phyloP scores from a whole-genome alignment of 2,329 filamentous ascomycete genomes.

The Orbilia quercus region DNA sequence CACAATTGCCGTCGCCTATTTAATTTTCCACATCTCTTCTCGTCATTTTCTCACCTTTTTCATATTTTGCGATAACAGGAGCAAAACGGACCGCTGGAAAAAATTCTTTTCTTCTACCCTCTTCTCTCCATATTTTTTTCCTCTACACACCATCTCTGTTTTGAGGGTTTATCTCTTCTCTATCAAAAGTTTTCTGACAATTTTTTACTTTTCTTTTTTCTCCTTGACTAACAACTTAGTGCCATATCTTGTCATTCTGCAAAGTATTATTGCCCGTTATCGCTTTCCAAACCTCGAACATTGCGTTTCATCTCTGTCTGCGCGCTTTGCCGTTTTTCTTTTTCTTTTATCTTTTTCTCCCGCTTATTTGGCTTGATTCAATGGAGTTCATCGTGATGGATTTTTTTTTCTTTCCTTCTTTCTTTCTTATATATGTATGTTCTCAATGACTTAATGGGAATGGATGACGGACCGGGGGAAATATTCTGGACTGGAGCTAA shows the following conservation, averaged over 20 bases:
- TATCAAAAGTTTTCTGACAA: too few species aligned
- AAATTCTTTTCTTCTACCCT: constrained; percentile 14
- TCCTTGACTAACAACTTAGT: too few species aligned
- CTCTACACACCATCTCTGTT: not conserved
- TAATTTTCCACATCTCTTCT: constrained; percentile 27
- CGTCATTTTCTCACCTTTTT: constrained; percentile 16
- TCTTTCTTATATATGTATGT: constrained; percentile 49
- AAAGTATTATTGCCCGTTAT: too few species aligned
- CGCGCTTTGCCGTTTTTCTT: not conserved
- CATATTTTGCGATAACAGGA: constrained; percentile 49
- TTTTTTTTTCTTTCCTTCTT: too few species aligned
- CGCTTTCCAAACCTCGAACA: too few species aligned
- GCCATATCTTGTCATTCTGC: too few species aligned
- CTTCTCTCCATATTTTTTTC: constrained; percentile 5
- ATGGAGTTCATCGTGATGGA: constrained; percentile 51
- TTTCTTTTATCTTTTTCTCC: constrained; percentile 17
- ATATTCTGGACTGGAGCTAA: constrained; percentile 17
- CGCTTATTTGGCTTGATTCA: constrained; percentile 33
- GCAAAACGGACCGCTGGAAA: constrained; percentile 35
- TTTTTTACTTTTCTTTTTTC: too few species aligned
- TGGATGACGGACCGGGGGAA: constrained; percentile 38
- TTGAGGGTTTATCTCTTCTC: too few species aligned
- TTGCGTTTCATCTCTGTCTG: constrained; percentile 6
- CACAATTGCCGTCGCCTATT: constrained; percentile 6
- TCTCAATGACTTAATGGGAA: constrained; percentile 54